These are phyloP conservation scores for Lecanicillium sp. DNA, from an alignment of 2,329 filamentous ascomycete genomes.

Conservation along the genomic window DNA sequence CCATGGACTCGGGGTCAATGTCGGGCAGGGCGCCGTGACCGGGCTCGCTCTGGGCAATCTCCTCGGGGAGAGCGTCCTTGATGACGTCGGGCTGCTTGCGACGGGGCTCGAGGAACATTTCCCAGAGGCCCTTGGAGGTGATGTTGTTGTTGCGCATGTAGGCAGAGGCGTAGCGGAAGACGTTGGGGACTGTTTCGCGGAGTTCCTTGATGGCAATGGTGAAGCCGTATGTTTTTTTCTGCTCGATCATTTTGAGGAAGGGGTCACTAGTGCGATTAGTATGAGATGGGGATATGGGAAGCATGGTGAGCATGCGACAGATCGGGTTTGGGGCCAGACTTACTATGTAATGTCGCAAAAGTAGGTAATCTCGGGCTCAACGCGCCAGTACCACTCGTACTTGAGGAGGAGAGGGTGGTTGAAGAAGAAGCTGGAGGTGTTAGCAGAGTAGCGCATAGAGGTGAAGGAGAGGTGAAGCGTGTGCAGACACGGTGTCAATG, in stretches of 20 bases:
- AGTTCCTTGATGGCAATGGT: conserved; percentile 98
- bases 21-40: conserved; percentile 65
- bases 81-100: conserved; percentile 57
- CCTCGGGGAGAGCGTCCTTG: conserved; percentile 67
- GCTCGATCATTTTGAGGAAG: conserved; percentile 87
- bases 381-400: conserved; percentile 99
- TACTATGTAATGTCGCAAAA: conserved; percentile 99
- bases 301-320: background rate
- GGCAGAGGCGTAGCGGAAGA: conserved; percentile 96
- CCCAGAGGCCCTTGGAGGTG: conserved; percentile 88
- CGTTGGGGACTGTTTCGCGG: conserved; percentile 95
- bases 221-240: conserved; percentile 97
- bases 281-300: no score
- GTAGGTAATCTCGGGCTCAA: conserved; percentile 99
- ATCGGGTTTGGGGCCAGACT: conserved; percentile 7
- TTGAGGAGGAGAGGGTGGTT: conserved; percentile 92
- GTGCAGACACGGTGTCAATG: no score
- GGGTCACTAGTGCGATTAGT: conserved; percentile 71
- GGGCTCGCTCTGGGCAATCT: conserved; percentile 72
- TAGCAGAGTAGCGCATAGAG: conserved; percentile 15
- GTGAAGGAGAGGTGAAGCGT: no score
- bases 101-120: conserved; percentile 87
- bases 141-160: conserved; percentile 92
- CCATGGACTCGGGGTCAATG: conserved; percentile 89
- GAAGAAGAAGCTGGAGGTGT: conserved; percentile 71